Base-by-base conservation (phyloP, 805 yeast genomes). In the Suhomyces vadensis region DNA sequence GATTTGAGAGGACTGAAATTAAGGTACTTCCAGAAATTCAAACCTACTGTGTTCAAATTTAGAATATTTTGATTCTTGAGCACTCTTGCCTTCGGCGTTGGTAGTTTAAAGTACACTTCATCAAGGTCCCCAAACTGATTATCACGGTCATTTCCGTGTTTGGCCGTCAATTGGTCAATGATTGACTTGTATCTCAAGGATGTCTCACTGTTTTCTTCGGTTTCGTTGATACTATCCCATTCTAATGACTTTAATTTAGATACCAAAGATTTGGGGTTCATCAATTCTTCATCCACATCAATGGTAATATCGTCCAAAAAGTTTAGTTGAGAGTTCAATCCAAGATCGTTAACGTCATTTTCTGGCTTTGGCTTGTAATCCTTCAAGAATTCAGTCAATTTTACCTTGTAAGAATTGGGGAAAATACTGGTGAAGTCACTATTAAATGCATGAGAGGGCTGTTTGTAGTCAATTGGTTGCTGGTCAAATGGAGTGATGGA, bases 21-120 rank as follows among this genome's bases (percentile, higher is more conserved):
- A 52, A 86, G 56, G 35, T 73, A 64, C 52, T 70, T 80, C 90
- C 84, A 83, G 54, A 75, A 77, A 46, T 63, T 60, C 13, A 75
- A 60, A 38, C 78, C 80, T 24, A 73, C 66, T 6, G 62, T 57
- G 41, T 70, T 66, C 52, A 73, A 73, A 57, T 74, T 80, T 33
- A 76, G 68, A 25, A 69, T 75, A 45, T 71, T 64, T 22, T 58
- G 67, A 37, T 71, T 66, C 40, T 69, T 71, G 25, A 55, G 27
- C 1, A 68, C 65, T 37, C 52, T 62, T 3, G 66, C 52, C 39
- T 67, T 67, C 13, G 54, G 50, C 5, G 42, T 49, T 11, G 63
- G 57, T 22, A 69, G 50, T 26, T 51, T 44, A 42, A 66, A 64
- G 7, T 50, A 35, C 19, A 44, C 48, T 3, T 56, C 55, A 10